These are phyloP conservation scores for Vachellia pachyceras DNA, from an alignment of 306 rosid species.

Conservation along the genomic window DNA sequence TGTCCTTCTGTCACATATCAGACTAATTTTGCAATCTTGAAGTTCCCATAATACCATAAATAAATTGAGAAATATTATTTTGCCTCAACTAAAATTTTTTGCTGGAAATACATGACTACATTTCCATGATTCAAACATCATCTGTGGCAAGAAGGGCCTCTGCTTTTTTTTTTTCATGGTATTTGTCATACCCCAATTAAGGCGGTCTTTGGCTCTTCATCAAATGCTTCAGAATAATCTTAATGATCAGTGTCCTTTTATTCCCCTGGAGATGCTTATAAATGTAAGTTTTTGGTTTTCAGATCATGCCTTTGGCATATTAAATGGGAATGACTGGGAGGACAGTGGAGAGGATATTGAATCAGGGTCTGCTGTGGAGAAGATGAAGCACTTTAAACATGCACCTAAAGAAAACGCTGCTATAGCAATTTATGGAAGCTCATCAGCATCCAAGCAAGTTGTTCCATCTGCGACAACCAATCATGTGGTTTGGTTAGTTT, in stretches of 20 bases:
- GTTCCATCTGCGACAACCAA: slow-evolving; percentile 41
- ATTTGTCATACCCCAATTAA: slow-evolving; percentile 16
- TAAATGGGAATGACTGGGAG: slow-evolving; percentile 45
- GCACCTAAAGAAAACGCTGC: slow-evolving; percentile 40
- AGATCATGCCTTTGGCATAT: slow-evolving; percentile 47
- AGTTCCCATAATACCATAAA: not conserved
- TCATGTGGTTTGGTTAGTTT: slow-evolving; percentile 55
- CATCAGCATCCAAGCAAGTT: slow-evolving; percentile 45
- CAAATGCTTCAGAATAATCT: slow-evolving; percentile 22
- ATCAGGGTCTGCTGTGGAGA: slow-evolving; percentile 44
- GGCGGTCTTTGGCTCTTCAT: not conserved
- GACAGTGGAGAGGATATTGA: slow-evolving; percentile 40
- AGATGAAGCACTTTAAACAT: slow-evolving; percentile 35
- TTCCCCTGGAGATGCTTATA: slow-evolving; percentile 39
- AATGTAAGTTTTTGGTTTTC: slow-evolving; percentile 48
- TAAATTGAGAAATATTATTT: slow-evolving; percentile 14
- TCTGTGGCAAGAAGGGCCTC: slow-evolving; percentile 16
- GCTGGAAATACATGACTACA: slow-evolving; percentile 4
- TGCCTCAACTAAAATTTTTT: slow-evolving; percentile 19
- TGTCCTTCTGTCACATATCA: slow-evolving; percentile 15
- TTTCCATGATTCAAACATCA: slow-evolving; percentile 32
- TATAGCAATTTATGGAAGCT: slow-evolving; percentile 39
- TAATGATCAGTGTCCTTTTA: slow-evolving; percentile 14
- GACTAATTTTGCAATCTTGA: not conserved
- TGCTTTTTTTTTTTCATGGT: slow-evolving; percentile 17